Evolutionary conservation across 1,139 yeast genomes (phyloP), one percentile per base, ranked within the genome.

Genomic region (Eremothecium cymbalariae): DNA sequence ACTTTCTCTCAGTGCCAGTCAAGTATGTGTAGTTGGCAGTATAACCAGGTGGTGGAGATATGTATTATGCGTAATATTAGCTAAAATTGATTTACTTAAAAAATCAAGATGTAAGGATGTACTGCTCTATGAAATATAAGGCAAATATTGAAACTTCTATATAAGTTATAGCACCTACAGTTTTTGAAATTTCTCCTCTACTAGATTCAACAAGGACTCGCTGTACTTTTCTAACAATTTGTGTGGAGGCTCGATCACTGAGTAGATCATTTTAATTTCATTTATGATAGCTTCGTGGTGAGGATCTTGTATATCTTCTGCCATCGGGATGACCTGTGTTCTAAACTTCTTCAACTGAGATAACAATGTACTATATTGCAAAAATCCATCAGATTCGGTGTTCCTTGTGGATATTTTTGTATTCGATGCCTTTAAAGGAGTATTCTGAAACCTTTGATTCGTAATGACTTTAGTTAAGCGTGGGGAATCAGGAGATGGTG

Each of bases 221-320:
- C 38, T 31, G 19, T 28, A 35, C 11, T 23, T 31, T 14, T 35
- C 20, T 13, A 35, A 25, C 9, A 31, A 6, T 12, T 31, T 22
- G 18, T 31, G 25, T 1, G 23, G 35, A 15, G 38, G 38, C 18
- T 20, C 35, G 8, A 35, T 19, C 8, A 35, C 8, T 5, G 31
- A 14, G 3, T 28, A 23, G 8, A 35, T 35, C 13, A 35, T 6
- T 12, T 21, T 18, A 8, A 35, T 30, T 18, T 35, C 35, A 15
- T 30, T 28, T 7, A 14, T 20, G 8, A 34, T 31, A n/a, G 30
- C n/a, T 17, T 27, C 21, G 21, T 27, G 14, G 4, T 27, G 21
- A n/a, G 30, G 11, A 17, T 18, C 14, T 18, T 16, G 30, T n/a
- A 3, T 18, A 4, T 27, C 30, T 25, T 25, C 28, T 7, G 12